Percentiles rank a stretch among this genome's conserved stretches.
These are phyloP conservation scores for Canavalia ensiformis DNA, from an alignment of 306 rosid species.

Conservation along the genomic window DNA sequence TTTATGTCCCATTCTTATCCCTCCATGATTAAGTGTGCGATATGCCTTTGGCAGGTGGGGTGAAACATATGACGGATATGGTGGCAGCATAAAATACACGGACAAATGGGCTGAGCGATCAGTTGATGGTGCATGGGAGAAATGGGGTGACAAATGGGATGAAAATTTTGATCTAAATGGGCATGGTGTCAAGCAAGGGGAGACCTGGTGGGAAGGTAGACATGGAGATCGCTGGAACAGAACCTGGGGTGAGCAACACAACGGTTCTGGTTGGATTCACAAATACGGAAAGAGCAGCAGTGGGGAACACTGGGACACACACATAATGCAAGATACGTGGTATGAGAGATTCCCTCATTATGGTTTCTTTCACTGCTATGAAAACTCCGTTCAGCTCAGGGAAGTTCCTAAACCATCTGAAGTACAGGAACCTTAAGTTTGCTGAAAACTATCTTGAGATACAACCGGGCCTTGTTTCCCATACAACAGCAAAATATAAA, in stretches of 20 bases:
- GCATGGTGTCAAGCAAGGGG: constrained; percentile 90
- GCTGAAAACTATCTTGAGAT: neutral
- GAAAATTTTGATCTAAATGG: constrained; percentile 77
- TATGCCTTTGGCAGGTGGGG: constrained; percentile 82
- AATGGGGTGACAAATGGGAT: constrained; percentile 99
- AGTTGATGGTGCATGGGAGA: constrained; percentile 82
- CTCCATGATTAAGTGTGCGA: constrained; percentile 6
- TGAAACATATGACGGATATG: constrained; percentile 84
- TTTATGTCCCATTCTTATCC: neutral
- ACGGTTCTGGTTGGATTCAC: constrained; percentile 93
- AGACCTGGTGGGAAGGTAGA: constrained; percentile 96
- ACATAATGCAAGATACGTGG: constrained; percentile 82
- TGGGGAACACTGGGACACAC: constrained; percentile 99
- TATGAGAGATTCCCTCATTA: constrained; percentile 90
- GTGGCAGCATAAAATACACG: constrained; percentile 89
- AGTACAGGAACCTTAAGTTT: constrained; percentile 7
- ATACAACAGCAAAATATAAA: neutral
- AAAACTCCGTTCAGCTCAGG: constrained; percentile 89
- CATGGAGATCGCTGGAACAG: constrained; percentile 88
- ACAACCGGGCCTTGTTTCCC: neutral
- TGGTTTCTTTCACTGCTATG: constrained; percentile 86
- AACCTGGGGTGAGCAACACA: constrained; percentile 96
- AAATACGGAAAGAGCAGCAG: constrained; percentile 94
- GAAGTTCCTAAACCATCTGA: constrained; percentile 81
- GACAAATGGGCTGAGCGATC: constrained; percentile 97